Evolutionary conservation across 805 yeast genomes (phyloP), one percentile per base, ranked within the genome.

Genomic region (Myxozyma sirexii): DNA sequence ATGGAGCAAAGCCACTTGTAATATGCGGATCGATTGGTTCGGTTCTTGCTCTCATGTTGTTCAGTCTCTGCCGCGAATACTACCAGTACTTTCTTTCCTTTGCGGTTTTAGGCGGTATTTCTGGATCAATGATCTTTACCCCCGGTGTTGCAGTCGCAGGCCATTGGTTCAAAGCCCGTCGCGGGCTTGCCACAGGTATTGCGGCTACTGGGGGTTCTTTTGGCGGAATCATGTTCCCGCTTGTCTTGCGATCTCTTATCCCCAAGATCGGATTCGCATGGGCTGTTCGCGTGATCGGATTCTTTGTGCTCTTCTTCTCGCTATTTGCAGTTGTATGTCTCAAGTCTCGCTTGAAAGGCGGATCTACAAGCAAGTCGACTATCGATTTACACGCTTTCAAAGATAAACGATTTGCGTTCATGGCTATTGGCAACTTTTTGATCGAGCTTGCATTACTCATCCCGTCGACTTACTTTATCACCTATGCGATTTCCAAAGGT

Each of bases 201-300:
- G 85, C 87, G 2, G 82, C 85, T 57, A 72, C 83, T 10, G 90
- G 90, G 1, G 88, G 88, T 0, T 82, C 87, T 1, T 71, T 84
- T 10, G 90, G 90, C 1, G 91, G 90, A 2, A 76, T 84, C 8
- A 67, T 84, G 7, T 81, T 83, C 68, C 88, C 90, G 0, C 70
- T 85, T 37, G 72, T 82, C 69, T 70, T 85, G 60, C 72, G 80
- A 57, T 68, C 75, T 13, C 69, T 83, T 54, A 81, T 81, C 63
- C 69, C 74, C 1, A 68, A 70, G 15, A 71, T 80, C 15, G 88
- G 90, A 1, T 86, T 77, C 68, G 78, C 75, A 1, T 85, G 88
- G 87, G 79, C 87, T 1, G 79, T 84, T 57, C 72, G 89, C 39
- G 75, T 80, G 3, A 69, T 84, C 49, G 79, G 77, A 0, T 69